phyloP scores from a whole-genome alignment of 495 filamentous ascomycete genomes.

The Cercophora samala region DNA sequence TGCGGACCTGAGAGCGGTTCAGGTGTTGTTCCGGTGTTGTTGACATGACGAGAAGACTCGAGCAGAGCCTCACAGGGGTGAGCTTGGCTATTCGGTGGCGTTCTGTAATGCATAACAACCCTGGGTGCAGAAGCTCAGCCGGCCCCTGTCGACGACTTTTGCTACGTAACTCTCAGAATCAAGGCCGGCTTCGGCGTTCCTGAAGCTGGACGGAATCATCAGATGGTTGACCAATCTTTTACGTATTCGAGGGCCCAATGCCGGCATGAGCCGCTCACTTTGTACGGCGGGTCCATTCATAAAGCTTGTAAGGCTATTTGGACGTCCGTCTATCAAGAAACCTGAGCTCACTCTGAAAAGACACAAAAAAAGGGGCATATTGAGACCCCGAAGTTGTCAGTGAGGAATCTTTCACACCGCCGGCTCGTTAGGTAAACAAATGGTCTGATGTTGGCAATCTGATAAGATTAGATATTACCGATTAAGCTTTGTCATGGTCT shows the following conservation, averaged over 20 bases:
- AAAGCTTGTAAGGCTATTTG: background rate
- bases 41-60: background rate
- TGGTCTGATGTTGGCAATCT: background rate
- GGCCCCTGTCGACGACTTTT: background rate
- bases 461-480: background rate
- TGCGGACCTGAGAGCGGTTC: background rate
- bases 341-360: background rate
- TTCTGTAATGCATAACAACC: background rate
- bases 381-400: too few species aligned
- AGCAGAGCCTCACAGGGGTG: background rate
- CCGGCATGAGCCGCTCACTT: background rate
- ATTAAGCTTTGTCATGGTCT: background rate
- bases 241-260: background rate
- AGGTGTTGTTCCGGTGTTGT: constrained; percentile 1
- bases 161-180: too few species aligned
- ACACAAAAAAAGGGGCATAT: background rate
- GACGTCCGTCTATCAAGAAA: background rate
- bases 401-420: background rate
- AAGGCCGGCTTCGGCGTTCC: background rate
- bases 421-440: background rate
- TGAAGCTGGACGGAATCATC: background rate
- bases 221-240: background rate
- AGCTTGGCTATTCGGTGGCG: background rate
- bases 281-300: background rate
- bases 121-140: background rate